These are phyloP conservation scores for Isoetes engelmannii DNA, from an alignment of 83 land plant genomes.

Conservation along the genomic window DNA sequence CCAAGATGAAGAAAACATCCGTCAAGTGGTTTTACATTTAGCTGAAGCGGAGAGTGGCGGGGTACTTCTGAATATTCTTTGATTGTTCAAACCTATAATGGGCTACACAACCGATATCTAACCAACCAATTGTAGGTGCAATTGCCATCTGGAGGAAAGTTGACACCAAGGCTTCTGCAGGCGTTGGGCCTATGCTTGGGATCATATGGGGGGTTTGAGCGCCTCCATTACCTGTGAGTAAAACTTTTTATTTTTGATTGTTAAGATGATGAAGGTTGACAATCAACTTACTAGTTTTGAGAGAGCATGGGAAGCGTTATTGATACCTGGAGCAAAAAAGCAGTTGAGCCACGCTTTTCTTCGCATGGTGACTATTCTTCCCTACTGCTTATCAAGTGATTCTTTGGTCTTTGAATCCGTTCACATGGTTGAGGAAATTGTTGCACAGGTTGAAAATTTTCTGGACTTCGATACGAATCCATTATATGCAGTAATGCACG, in stretches of 20 bases:
- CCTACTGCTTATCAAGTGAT: not conserved
- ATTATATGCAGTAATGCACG: slow-evolving; percentile 81
- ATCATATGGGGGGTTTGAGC: slow-evolving; percentile 80
- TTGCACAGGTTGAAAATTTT: slow-evolving; percentile 66
- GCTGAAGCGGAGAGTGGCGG: slow-evolving; percentile 8
- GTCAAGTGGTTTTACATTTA: slow-evolving; percentile 50
- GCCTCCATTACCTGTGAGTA: slow-evolving; percentile 74
- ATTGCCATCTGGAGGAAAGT: slow-evolving; percentile 90
- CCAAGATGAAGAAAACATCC: slow-evolving; percentile 57
- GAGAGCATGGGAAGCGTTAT: slow-evolving; percentile 80
- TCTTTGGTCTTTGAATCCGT: not conserved
- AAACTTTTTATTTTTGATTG: too few relatives aligned
- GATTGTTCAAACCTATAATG: not conserved
- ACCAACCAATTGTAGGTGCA: slow-evolving; percentile 42
- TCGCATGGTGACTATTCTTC: slow-evolving; percentile 37
- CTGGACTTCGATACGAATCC: slow-evolving; percentile 81
- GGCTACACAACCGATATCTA: not conserved
- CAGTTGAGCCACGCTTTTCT: slow-evolving; percentile 68
- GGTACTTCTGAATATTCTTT: slow-evolving; percentile 1
- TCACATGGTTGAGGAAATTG: not conserved
- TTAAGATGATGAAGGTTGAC: not conserved
- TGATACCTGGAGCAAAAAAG: slow-evolving; percentile 61
- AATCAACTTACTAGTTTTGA: slow-evolving; percentile 53
- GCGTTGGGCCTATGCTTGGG: slow-evolving; percentile 76
- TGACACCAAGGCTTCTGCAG: slow-evolving; percentile 79